Evolutionary conservation across 331 rosid genomes (phyloP).

Genomic region (Malus hybrid): DNA sequence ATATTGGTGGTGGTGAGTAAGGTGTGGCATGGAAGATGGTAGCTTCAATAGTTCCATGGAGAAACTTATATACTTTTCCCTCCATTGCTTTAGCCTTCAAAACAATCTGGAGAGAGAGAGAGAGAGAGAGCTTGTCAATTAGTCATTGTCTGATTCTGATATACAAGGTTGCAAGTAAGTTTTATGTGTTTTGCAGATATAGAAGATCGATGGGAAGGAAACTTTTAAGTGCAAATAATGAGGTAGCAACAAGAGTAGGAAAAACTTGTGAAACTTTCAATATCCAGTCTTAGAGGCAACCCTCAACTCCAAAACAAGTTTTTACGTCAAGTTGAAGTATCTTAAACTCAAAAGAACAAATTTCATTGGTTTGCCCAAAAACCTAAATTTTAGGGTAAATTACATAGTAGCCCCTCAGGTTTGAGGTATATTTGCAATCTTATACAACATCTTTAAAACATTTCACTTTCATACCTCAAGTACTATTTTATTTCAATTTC

Average conservation of each 20-base stretch:
- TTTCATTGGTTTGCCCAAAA: slow-evolving; percentile 15
- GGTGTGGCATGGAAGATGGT: slow-evolving; percentile 83
- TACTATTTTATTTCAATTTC: no score
- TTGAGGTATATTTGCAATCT: no score
- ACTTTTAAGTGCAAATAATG: slow-evolving; percentile 51
- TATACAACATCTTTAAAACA: no score
- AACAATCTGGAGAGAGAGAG: background rate
- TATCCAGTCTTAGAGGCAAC: slow-evolving; percentile 36
- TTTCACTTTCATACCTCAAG: no score
- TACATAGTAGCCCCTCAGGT: no score
- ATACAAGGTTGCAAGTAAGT: no score
- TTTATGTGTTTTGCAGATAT: slow-evolving; percentile 1
- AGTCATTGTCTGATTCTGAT: background rate
- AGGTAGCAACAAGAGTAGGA: slow-evolving; percentile 25
- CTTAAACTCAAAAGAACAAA: slow-evolving; percentile 10
- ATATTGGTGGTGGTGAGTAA: slow-evolving; percentile 39
- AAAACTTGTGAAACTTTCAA: slow-evolving; percentile 59
- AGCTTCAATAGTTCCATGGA: slow-evolving; percentile 93
- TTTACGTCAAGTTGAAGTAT: slow-evolving; percentile 62
- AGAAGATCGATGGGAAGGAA: slow-evolving; percentile 24
- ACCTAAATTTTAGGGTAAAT: background rate
- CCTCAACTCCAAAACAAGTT: slow-evolving; percentile 37
- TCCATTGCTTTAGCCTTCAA: slow-evolving; percentile 38
- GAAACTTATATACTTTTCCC: slow-evolving; percentile 34
- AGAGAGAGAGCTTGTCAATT: background rate